phyloP scores from a whole-genome alignment of 768 basidiomycete species.

The Daedalea quercina region DNA sequence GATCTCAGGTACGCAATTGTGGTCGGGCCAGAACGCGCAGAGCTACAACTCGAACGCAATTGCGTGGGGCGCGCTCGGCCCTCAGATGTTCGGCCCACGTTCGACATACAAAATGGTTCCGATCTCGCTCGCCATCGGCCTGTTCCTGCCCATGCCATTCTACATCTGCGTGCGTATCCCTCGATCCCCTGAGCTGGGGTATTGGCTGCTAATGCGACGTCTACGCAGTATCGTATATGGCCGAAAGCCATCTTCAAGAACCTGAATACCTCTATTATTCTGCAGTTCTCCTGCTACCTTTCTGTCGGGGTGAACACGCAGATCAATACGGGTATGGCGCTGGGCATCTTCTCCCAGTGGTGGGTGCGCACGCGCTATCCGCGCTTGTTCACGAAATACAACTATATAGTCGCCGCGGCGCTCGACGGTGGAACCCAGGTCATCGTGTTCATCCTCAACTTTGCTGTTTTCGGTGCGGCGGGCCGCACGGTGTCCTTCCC shows the following conservation, averaged over 20 bases:
- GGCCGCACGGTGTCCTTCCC: conserved; percentile 22
- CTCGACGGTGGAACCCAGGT: conserved; percentile 34
- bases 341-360: conserved; percentile 42
- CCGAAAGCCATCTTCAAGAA: conserved; percentile 42
- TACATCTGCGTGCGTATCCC: conserved; percentile 29
- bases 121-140: conserved; percentile 40
- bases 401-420: conserved; percentile 33
- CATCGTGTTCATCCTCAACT: conserved; percentile 30
- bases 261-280: conserved; percentile 42
- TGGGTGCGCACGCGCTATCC: conserved; percentile 33
- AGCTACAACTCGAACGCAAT: conserved; percentile 42
- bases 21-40: conserved; percentile 46
- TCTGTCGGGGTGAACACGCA: conserved; percentile 53
- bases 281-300: conserved; percentile 33
- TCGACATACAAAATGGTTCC: conserved; percentile 11
- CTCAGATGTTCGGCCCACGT: conserved; percentile 13
- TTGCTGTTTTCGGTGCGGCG: conserved; percentile 23
- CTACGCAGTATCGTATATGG: conserved; percentile 29
- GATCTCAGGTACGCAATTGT: conserved; percentile 46
- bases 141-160: conserved; percentile 50
- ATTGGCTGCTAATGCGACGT: neutral
- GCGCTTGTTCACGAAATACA: conserved; percentile 27
- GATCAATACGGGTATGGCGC: conserved; percentile 35
- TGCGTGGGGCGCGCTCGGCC: conserved; percentile 49
- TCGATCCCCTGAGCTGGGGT: too few relatives aligned